These are phyloP conservation scores for Candida takata DNA, from an alignment of 805 yeast species.

Conservation along the genomic window DNA sequence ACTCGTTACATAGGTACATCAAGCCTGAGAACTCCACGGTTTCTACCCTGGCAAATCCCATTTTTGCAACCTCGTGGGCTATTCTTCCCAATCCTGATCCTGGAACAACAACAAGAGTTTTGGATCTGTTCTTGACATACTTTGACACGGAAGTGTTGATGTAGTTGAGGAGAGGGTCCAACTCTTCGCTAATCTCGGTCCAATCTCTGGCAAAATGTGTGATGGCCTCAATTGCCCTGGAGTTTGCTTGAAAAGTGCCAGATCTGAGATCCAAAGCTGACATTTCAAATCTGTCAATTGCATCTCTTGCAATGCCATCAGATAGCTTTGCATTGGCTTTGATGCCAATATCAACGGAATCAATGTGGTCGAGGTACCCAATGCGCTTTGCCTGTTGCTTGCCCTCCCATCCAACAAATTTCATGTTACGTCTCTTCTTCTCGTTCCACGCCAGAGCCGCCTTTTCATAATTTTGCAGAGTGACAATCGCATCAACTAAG, in stretches of 20 bases:
- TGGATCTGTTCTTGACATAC: constrained; percentile 24
- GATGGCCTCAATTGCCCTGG: constrained; percentile 57
- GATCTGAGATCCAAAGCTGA: constrained; percentile 37
- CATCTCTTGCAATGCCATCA: constrained; percentile 34
- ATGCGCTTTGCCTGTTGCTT: constrained; percentile 45
- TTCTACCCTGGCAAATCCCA: constrained; percentile 44
- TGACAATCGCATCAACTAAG: constrained; percentile 34
- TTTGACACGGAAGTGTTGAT: constrained; percentile 36
- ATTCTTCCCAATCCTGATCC: constrained; percentile 85
- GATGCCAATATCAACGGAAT: constrained; percentile 40
- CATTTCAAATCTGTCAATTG: constrained; percentile 32
- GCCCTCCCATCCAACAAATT: constrained; percentile 46
- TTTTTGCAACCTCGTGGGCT: constrained; percentile 51
- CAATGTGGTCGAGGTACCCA: constrained; percentile 49
- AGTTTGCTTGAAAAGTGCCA: constrained; percentile 22
- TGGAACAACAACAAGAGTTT: constrained; percentile 62
- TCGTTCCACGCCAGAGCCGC: constrained; percentile 39
- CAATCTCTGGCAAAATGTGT: constrained; percentile 81
- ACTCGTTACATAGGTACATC: constrained; percentile 67
- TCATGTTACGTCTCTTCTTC: constrained; percentile 35
- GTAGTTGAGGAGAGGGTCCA: constrained; percentile 47
- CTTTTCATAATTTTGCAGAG: constrained; percentile 37
- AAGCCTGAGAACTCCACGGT: constrained; percentile 71
- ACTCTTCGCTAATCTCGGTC: constrained; percentile 45
- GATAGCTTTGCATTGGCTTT: constrained; percentile 42